These are phyloP conservation scores for Crassisporium funariophilum DNA, from an alignment of 768 basidiomycete species.

Conservation along the genomic window DNA sequence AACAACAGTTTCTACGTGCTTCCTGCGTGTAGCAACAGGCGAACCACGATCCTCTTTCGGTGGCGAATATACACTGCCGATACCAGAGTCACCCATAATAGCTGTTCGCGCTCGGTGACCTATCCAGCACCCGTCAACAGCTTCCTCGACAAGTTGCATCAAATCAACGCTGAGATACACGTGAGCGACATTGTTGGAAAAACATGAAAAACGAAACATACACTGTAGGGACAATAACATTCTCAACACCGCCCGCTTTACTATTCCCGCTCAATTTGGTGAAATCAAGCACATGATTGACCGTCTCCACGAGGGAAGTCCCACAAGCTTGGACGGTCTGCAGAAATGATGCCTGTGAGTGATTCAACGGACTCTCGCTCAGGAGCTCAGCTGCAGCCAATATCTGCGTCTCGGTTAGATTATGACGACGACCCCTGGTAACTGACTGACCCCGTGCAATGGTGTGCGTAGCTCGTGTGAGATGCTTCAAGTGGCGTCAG, in stretches of 20 bases:
- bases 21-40: constrained; percentile 39
- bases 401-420: constrained; percentile 49
- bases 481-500: constrained; percentile 50
- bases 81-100: constrained; percentile 69
- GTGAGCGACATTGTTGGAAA: constrained; percentile 8
- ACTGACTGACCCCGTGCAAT: constrained; percentile 80
- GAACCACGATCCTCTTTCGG: constrained; percentile 58
- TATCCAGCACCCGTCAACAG: constrained; percentile 93
- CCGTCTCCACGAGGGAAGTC: constrained; percentile 93
- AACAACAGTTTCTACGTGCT: constrained; percentile 82
- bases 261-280: constrained; percentile 90
- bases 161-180: constrained; percentile 59
- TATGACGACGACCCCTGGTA: constrained; percentile 25
- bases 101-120: constrained; percentile 83
- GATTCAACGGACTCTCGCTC: constrained; percentile 77
- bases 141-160: constrained; percentile 83
- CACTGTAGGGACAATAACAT: constrained; percentile 70
- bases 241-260: constrained; percentile 77
- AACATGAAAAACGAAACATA: constrained; percentile 32
- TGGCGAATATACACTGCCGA: constrained; percentile 92
- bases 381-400: constrained; percentile 92
- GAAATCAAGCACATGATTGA: constrained; percentile 96
- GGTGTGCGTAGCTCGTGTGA: constrained; percentile 92
- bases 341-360: constrained; percentile 82
- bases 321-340: constrained; percentile 95